Conservation (phyloP, 352 stramenopile species). For the Globisporangium lucens region DNA sequence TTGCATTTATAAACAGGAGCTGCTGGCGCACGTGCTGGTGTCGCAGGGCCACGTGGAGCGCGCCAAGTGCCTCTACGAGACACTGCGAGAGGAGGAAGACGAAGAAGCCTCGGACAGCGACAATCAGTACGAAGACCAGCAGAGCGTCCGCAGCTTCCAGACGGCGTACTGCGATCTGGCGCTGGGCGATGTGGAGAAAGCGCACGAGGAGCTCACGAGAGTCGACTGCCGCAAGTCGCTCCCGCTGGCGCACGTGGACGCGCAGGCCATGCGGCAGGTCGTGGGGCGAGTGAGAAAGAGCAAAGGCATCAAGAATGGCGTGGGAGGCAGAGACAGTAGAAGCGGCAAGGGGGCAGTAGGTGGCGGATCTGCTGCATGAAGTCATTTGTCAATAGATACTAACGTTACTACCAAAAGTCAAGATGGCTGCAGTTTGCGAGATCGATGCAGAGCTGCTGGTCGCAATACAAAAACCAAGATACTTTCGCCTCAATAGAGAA, state of each 20-base stretch:
- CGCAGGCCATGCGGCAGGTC: slow-evolving; percentile 1
- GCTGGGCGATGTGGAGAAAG: slow-evolving; percentile 12
- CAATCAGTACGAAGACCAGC: slow-evolving; percentile 20
- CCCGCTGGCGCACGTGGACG: slow-evolving; percentile 15
- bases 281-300: background rate
- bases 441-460: background rate
- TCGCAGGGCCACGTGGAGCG: slow-evolving; percentile 22
- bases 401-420: background rate
- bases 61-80: slow-evolving; percentile 10
- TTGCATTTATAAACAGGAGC: slow-evolving; percentile 23
- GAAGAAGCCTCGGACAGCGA: background rate
- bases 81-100: background rate
- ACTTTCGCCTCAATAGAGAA: background rate
- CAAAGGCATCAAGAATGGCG: too few relatives aligned
- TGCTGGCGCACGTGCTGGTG: slow-evolving; percentile 42
- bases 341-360: background rate
- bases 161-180: slow-evolving; percentile 30
- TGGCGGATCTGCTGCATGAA: background rate
- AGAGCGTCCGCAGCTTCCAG: slow-evolving; percentile 29
- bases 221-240: slow-evolving; percentile 13
- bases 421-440: background rate
- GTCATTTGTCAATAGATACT: background rate
- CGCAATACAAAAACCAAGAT: background rate
- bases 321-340: background rate
- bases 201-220: slow-evolving; percentile 4